A percentile compares a stretch with the other conserved stretches of the same genome.
These are phyloP conservation scores for Hysterium pulicare DNA, from an alignment of 2,329 filamentous ascomycete species.

Conservation along the genomic window DNA sequence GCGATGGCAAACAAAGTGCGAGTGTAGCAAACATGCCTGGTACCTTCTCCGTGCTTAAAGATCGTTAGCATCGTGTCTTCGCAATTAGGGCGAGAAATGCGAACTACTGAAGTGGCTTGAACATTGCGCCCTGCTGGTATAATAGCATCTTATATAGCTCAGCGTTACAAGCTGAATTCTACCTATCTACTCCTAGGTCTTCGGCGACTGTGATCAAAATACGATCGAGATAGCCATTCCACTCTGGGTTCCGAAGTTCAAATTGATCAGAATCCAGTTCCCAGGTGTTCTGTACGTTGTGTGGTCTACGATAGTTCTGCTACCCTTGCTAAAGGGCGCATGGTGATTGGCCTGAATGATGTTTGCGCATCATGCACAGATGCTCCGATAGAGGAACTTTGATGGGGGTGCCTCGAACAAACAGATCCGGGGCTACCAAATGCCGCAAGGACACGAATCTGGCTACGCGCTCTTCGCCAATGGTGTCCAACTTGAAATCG, in stretches of 20 bases:
- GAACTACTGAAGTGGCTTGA: conserved; percentile 44
- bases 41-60: conserved; percentile 39
- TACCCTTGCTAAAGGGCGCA: conserved; percentile 28
- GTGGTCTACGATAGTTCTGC: conserved; percentile 28
- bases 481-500: neutral
- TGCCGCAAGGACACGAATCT: neutral
- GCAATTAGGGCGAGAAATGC: conserved; percentile 6
- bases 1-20: conserved; percentile 46
- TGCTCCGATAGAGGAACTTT: neutral
- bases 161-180: conserved; percentile 8
- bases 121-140: conserved; percentile 49
- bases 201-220: neutral
- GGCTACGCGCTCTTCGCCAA: neutral
- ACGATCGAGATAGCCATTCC: conserved; percentile 7
- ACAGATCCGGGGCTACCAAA: neutral
- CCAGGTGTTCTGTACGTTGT: conserved; percentile 29
- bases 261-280: conserved; percentile 24
- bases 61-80: conserved; percentile 11
- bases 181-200: neutral
- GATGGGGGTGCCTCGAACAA: neutral
- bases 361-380: conserved; percentile 6
- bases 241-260: conserved; percentile 18
- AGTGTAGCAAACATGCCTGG: conserved; percentile 50
- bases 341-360: conserved; percentile 13
- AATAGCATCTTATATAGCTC: conserved; percentile 30